Conservation (phyloP, 1,284 basidiomycete genomes). For the Tranzscheliella williamsii region DNA sequence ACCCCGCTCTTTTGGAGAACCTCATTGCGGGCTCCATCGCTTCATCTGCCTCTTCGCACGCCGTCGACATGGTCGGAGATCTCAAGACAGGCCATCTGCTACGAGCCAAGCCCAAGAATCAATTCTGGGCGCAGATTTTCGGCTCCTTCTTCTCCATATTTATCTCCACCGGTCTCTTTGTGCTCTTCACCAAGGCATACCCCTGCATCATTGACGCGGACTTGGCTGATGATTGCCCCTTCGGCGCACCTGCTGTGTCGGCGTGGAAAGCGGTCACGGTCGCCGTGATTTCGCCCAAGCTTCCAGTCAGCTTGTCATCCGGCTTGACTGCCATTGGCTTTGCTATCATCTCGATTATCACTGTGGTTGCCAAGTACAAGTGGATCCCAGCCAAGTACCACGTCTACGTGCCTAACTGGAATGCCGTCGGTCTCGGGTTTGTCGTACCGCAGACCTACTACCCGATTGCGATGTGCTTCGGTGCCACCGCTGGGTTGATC, state of each 20-base stretch:
- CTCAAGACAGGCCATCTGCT: slow-evolving; percentile 74
- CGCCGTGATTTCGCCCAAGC: slow-evolving; percentile 63
- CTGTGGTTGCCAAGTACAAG: slow-evolving; percentile 66
- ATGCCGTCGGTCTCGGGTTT: slow-evolving; percentile 69
- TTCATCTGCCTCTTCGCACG: slow-evolving; percentile 68
- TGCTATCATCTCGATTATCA: slow-evolving; percentile 65
- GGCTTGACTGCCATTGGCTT: slow-evolving; percentile 71
- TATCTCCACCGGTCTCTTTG: slow-evolving; percentile 40
- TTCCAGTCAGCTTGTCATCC: slow-evolving; percentile 35
- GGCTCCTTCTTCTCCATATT: slow-evolving; percentile 47
- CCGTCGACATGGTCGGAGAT: slow-evolving; percentile 74
- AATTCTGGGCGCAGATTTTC: slow-evolving; percentile 68
- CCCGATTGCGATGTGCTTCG: slow-evolving; percentile 55
- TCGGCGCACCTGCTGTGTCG: slow-evolving; percentile 68
- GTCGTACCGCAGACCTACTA: slow-evolving; percentile 63
- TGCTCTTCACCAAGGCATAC: slow-evolving; percentile 65
- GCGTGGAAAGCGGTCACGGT: slow-evolving; percentile 71
- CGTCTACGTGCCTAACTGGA: slow-evolving; percentile 70
- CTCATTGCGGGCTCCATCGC: slow-evolving; percentile 68
- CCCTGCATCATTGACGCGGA: slow-evolving; percentile 68
- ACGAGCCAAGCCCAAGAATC: slow-evolving; percentile 70
- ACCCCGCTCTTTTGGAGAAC: slow-evolving; percentile 67
- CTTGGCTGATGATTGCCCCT: slow-evolving; percentile 65
- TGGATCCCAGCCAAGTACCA: slow-evolving; percentile 68
- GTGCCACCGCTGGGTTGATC: slow-evolving; percentile 58